These are phyloP conservation scores for Scheffersomyces coipomensis DNA, from an alignment of 805 yeast species.

Conservation along the genomic window DNA sequence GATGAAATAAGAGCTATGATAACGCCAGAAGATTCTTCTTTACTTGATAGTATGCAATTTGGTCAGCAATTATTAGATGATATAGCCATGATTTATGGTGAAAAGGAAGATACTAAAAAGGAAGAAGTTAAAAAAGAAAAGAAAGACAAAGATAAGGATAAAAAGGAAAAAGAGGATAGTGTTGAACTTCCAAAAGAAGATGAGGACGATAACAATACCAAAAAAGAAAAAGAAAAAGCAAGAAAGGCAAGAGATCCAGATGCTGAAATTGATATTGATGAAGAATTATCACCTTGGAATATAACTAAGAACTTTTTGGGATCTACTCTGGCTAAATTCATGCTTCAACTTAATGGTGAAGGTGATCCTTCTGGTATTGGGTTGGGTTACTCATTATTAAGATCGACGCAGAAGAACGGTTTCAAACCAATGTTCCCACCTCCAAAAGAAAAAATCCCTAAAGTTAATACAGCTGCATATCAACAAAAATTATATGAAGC, in stretches of 20 bases:
- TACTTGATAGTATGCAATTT: constrained; percentile 87
- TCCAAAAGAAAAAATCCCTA: constrained; percentile 35
- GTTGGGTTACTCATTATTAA: constrained; percentile 80
- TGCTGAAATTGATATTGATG: constrained; percentile 63
- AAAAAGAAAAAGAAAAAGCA: constrained; percentile 22
- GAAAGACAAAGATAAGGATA: constrained; percentile 39
- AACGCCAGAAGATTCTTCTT: constrained; percentile 84
- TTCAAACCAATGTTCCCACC: constrained; percentile 48
- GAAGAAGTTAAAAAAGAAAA: constrained; percentile 25
- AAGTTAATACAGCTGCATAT: constrained; percentile 39
- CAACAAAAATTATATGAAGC: constrained; percentile 93
- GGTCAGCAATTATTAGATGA: constrained; percentile 91
- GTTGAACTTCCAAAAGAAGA: constrained; percentile 29
- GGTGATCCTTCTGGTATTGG: constrained; percentile 95
- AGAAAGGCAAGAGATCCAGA: constrained; percentile 32
- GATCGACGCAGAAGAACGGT: constrained; percentile 95
- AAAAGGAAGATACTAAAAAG: constrained; percentile 24
- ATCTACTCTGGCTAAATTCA: constrained; percentile 95
- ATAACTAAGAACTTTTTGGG: constrained; percentile 85
- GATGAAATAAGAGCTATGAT: constrained; percentile 81
- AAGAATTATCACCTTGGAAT: constrained; percentile 92
- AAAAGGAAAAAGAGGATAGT: constrained; percentile 38
- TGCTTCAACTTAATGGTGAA: constrained; percentile 90
- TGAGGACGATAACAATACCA: constrained; percentile 9
- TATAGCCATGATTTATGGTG: constrained; percentile 52